These are phyloP conservation scores for Alternaria brassicae DNA, from an alignment of 2,329 filamentous ascomycete genomes.

Conservation along the genomic window DNA sequence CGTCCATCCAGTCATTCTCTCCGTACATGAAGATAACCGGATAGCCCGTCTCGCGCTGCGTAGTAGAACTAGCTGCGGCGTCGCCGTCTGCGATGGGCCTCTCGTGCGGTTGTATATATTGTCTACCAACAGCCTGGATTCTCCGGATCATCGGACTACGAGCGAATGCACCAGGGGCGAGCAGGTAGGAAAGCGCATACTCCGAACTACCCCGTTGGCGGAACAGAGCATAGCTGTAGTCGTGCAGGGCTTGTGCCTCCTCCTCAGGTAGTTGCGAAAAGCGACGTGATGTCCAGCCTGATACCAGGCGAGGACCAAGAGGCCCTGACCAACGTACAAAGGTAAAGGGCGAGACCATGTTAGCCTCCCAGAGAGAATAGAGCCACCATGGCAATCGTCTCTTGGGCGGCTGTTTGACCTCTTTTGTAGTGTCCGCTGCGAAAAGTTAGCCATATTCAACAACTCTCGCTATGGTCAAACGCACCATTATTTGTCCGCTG, in stretches of 20 bases:
- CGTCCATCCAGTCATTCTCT: slow-evolving; percentile 99
- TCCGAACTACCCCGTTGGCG: slow-evolving; percentile 90
- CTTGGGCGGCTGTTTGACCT: slow-evolving; percentile 57
- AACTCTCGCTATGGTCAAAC: background rate
- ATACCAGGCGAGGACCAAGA: slow-evolving; percentile 88
- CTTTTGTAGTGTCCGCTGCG: slow-evolving; percentile 37
- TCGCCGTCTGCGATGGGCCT: slow-evolving; percentile 36
- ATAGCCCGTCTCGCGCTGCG: slow-evolving; percentile 67
- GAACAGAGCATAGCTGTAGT: slow-evolving; percentile 95
- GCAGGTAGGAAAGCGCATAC: slow-evolving; percentile 89
- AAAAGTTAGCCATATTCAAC: background rate
- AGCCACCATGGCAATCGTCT: slow-evolving; percentile 82
- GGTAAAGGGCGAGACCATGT: slow-evolving; percentile 87
- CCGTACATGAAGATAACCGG: slow-evolving; percentile 96
- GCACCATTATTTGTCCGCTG: slow-evolving; percentile 50
- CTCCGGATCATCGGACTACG: slow-evolving; percentile 85
- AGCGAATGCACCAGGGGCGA: slow-evolving; percentile 92
- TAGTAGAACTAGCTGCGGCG: slow-evolving; percentile 14
- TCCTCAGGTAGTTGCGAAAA: slow-evolving; percentile 85
- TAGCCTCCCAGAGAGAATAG: slow-evolving; percentile 94
- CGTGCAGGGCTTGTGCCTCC: slow-evolving; percentile 85
- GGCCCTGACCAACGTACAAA: slow-evolving; percentile 88
- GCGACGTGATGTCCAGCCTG: slow-evolving; percentile 90
- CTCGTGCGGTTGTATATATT: slow-evolving; percentile 55
- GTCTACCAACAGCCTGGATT: slow-evolving; percentile 86